Conservation (phyloP, 176 grass and related monocot species). For the Puya raimondii region DNA sequence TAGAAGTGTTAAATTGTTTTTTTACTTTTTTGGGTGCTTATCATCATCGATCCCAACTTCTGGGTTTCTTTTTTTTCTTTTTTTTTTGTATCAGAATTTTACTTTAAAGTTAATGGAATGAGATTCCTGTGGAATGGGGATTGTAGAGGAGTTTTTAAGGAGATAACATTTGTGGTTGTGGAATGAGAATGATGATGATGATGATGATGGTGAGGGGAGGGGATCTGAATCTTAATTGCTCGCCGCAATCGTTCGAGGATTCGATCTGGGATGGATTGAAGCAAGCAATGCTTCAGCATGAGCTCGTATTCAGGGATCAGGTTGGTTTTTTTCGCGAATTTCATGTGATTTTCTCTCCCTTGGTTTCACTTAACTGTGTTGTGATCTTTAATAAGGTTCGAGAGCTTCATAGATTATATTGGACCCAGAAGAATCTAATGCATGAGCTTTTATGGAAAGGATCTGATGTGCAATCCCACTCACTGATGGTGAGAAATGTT, state of each 20-base stretch:
- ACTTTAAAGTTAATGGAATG: too few relatives aligned
- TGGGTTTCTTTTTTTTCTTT: background rate
- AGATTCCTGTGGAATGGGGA: too few relatives aligned
- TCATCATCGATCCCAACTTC: too few relatives aligned
- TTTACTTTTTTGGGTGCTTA: too few relatives aligned
- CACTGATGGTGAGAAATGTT: too few relatives aligned
- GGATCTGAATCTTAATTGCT: constrained; percentile 50
- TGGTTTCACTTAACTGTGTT: background rate
- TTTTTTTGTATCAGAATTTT: background rate
- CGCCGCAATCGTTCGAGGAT: constrained; percentile 5
- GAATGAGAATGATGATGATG: background rate
- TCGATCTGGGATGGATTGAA: constrained; percentile 20
- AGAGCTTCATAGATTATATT: constrained; percentile 38
- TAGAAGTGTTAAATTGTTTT: too few relatives aligned
- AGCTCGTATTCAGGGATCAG: constrained; percentile 36
- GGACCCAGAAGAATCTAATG: constrained; percentile 30
- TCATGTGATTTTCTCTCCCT: background rate
- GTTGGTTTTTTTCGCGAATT: background rate
- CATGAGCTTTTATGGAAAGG: constrained; percentile 24
- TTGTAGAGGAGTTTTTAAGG: too few relatives aligned
- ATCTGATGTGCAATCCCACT: constrained; percentile 1
- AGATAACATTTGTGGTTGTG: background rate
- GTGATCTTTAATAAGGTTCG: constrained; percentile 21
- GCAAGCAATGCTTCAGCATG: constrained; percentile 40
- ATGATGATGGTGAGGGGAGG: constrained; percentile 12